Percentiles rank a stretch among this genome's conserved stretches.
phyloP scores from a whole-genome alignment of 768 basidiomycete species.

The Hemileccinum impolitum region DNA sequence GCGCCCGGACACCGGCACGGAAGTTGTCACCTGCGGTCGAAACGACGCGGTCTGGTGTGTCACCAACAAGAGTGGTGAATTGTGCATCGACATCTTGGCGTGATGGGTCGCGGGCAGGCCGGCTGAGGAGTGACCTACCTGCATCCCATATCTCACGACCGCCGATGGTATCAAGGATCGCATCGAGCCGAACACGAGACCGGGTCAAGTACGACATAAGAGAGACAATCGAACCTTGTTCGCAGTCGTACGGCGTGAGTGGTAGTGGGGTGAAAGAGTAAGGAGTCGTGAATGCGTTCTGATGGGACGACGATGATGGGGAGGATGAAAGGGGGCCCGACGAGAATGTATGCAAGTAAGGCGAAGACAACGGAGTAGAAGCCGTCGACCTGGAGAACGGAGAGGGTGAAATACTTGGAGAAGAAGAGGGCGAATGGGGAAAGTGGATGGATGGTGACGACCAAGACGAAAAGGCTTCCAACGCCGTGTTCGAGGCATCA shows the following conservation, averaged over 20 bases:
- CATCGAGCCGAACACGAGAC: conserved; percentile 55
- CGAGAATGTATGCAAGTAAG: conserved; percentile 22
- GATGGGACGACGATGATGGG: conserved; percentile 26
- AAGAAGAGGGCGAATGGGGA: conserved; percentile 27
- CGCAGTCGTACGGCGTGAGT: conserved; percentile 28
- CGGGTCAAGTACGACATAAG: conserved; percentile 26
- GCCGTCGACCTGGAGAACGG: conserved; percentile 31
- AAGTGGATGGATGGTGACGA: conserved; percentile 26
- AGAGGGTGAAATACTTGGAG: conserved; percentile 31
- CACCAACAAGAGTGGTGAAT: conserved; percentile 81
- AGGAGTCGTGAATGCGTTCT: conserved; percentile 22
- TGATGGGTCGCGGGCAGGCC: conserved; percentile 24
- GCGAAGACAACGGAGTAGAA: conserved; percentile 33
- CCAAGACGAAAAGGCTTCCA: conserved; percentile 19
- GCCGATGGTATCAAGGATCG: conserved; percentile 79
- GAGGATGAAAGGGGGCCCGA: conserved; percentile 24
- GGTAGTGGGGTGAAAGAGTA: conserved; percentile 31
- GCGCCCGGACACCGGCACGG: conserved; percentile 64
- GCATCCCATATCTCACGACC: conserved; percentile 79
- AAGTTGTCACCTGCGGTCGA: conserved; percentile 73
- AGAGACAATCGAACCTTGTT: conserved; percentile 22
- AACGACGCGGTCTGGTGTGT: conserved; percentile 58
- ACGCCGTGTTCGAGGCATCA: conserved; percentile 16
- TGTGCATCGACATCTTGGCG: conserved; percentile 39
- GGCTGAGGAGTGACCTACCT: conserved; percentile 56